Evolutionary conservation across 164 flowering plant species (phyloP), one percentile per base, ranked within the genome.

Genomic region (Nymphaea colorata): DNA sequence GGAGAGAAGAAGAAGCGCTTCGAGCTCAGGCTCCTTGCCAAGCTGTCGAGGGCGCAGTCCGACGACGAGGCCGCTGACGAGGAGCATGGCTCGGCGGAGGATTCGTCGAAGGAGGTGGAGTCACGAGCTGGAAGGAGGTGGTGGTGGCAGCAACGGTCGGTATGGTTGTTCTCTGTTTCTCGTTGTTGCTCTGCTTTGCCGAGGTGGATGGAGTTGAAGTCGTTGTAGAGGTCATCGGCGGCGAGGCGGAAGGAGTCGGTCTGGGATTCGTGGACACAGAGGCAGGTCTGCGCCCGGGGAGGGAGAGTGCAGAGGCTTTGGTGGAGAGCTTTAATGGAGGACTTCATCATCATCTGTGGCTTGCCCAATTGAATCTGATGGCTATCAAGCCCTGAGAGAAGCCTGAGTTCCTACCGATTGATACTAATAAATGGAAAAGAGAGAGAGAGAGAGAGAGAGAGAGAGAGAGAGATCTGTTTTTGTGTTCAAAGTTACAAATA

Each of bases 1-100:
- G 76, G 76, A 68, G 86, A 82, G 68, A 74, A 74, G 67, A 70
- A 74, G 76, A 74, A 70, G 64, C 76, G 67, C 73, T 74, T 64
- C 12, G 76, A 69, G 70, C 62, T 70, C 59, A 69, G 67, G 18
- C 12, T 25, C 5, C 42, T 60, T 41, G 42, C n/a, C 17, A 65
- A 59, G 43, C 2, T 65, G 59, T 36, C 25, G 65, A 5, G 61
- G 47, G 4, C 36, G 7, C 66, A 43, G 41, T 73, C 76, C 6
- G 64, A 43, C 42, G 36, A 59, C 55, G 44, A 16, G 8, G 59
- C 42, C 16, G 42, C 6, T 66, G 78, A 82, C 75, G 72, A 75
- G 3, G 82, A 74, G 4, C 79, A 79, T 0, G 82, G 71, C 11
- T 79, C 63, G 5, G 45, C 61, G 15, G 64, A 41, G 5, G 68